Evolutionary conservation across 2,329 filamentous ascomycete genomes (phyloP), one percentile per base, ranked within the genome.

Genomic region (Alternaria arbusti): DNA sequence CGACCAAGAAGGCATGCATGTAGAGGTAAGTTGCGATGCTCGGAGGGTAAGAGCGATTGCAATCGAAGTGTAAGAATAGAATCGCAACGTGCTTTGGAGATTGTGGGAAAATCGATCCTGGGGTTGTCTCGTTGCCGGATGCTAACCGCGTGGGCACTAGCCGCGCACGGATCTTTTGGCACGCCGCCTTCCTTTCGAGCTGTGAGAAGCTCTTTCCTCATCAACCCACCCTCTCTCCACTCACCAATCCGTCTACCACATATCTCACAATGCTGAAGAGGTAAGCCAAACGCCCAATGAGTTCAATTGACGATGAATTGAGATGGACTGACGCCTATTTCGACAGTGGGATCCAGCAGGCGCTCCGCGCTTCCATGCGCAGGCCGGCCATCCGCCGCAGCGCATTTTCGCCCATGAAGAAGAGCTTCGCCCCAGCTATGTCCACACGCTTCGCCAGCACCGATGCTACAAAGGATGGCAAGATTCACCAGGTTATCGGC

Each of bases 401-500:
- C 80, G 84, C 86, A 73, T 84, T 88, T 80, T 84, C 86, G 77
- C 83, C 85, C 75, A 81, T 86, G 78, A 84, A 82, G 80, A 86
- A 84, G 81, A 85, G 84, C 81, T 84, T 85, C 80, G 81, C 86
- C 64, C 87, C 88, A 70, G 86, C 86, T 70, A 80, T 90, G 68
- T 80, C 84, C 74, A 84, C 88, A 75, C 85, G 89, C 75, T 88
- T 87, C 80, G 89, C 89, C 76, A 87, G 84, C 79, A 86, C 87
- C 72, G 86, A 88, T 72, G 78, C 85, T 62, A 76, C 79, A 61
- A 82, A 83, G 74, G 82, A 86, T 82, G 90, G 90, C 80, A 90
- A 87, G 84, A 86, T 89, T 80, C 85, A 88, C 82, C 86, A 94
- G 86, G 94, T 97, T 84, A 97, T 97, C 57, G 86, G 96, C 92